A percentile compares a stretch with the other conserved stretches of the same genome.
Conservation (phyloP, 768 basidiomycete genomes). For the Zangia roseola region DNA sequence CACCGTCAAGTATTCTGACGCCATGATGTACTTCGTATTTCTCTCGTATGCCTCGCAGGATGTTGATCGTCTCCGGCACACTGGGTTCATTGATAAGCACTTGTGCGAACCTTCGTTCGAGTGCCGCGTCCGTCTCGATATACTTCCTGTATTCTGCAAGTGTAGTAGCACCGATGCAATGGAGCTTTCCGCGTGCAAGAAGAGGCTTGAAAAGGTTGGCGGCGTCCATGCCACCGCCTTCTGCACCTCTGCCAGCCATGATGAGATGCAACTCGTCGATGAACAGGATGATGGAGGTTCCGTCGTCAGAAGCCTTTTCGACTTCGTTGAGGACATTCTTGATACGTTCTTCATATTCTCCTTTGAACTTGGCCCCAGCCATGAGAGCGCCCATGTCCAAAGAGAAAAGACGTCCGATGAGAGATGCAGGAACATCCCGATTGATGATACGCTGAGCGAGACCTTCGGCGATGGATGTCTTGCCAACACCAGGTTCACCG, state of each 20-base stretch:
- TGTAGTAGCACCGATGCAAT: conserved; percentile 88
- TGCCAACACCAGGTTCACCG: conserved; percentile 93
- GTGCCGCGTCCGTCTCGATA: conserved; percentile 89
- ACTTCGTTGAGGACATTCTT: conserved; percentile 91
- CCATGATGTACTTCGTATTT: conserved; percentile 94
- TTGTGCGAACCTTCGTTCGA: conserved; percentile 91
- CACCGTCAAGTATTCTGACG: conserved; percentile 83
- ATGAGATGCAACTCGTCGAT: conserved; percentile 94
- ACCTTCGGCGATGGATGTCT: conserved; percentile 93
- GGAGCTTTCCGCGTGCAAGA: conserved; percentile 78
- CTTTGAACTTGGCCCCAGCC: conserved; percentile 92
- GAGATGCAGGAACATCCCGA: conserved; percentile 78
- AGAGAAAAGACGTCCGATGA: conserved; percentile 75
- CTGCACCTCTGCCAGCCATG: conserved; percentile 82
- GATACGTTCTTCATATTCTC: conserved; percentile 95
- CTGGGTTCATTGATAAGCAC: conserved; percentile 90
- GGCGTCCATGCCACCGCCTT: conserved; percentile 92
- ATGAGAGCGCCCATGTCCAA: conserved; percentile 96
- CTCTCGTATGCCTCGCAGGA: conserved; percentile 90
- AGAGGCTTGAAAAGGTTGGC: conserved; percentile 91
- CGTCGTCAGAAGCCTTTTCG: conserved; percentile 80
- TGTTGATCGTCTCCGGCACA: conserved; percentile 88
- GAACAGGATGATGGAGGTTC: conserved; percentile 85
- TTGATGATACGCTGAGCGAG: conserved; percentile 95
- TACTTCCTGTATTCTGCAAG: conserved; percentile 90